phyloP scores from a whole-genome alignment of 2,329 filamentous ascomycete species.

The Fusarium avenaceum region DNA sequence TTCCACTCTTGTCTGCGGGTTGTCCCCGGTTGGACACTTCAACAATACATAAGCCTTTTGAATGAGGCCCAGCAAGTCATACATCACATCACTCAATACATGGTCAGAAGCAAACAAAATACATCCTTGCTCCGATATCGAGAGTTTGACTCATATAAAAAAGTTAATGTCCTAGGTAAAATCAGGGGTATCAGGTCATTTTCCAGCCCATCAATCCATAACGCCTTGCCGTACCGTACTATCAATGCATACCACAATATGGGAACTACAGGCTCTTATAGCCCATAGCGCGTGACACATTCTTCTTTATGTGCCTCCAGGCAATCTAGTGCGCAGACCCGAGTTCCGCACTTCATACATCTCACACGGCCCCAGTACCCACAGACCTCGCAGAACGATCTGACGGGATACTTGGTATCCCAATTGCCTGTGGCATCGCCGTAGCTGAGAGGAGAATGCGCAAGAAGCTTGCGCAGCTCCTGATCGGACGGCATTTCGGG shows the following conservation, averaged over 20 bases:
- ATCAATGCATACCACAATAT: constrained; percentile 6
- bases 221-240: constrained; percentile 32
- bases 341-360: constrained; percentile 82
- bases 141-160: constrained; percentile 14
- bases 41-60: neutral
- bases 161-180: constrained; percentile 8
- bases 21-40: neutral
- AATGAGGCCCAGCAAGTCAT: neutral
- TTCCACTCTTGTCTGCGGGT: neutral
- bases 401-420: constrained; percentile 66
- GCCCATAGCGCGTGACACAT: constrained; percentile 74
- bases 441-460: constrained; percentile 76
- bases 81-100: neutral
- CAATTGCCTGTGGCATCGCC: constrained; percentile 69
- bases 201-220: constrained; percentile 38
- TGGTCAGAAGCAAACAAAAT: neutral
- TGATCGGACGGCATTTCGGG: constrained; percentile 70
- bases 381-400: constrained; percentile 82
- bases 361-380: constrained; percentile 84
- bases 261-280: constrained; percentile 45
- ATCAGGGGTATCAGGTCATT: constrained; percentile 47
- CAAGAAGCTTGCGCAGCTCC: constrained; percentile 74
- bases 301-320: constrained; percentile 79
- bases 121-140: neutral
- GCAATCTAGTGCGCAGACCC: constrained; percentile 83